Evolutionary conservation across 306 rosid genomes (phyloP).

Genomic region (Cyclanthera cordifolia): DNA sequence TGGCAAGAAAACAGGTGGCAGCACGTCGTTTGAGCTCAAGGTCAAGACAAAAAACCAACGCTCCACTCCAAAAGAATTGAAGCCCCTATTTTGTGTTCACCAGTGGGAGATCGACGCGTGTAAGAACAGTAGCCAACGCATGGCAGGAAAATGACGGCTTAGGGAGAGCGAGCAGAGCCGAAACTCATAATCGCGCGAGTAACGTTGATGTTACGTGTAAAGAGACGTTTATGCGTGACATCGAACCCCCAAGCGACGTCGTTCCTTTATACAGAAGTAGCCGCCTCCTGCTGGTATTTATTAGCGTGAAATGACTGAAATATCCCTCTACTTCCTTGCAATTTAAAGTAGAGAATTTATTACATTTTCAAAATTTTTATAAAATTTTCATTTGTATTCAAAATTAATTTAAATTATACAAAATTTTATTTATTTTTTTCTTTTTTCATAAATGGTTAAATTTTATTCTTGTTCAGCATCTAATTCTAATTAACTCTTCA

Average conservation of each 20-base stretch:
- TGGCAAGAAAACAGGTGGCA: slow-evolving; percentile 2
- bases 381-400: too few relatives aligned
- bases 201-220: background rate
- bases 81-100: background rate
- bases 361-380: too few relatives aligned
- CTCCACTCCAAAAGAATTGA: background rate
- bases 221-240: background rate
- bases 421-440: too few relatives aligned
- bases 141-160: background rate
- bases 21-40: background rate
- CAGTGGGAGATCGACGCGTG: background rate
- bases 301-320: background rate
- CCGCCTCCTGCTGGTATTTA: too few relatives aligned
- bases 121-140: background rate
- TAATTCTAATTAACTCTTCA: too few relatives aligned
- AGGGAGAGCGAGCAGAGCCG: background rate
- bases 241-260: background rate
- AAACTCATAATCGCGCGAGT: background rate
- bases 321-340: background rate
- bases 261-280: background rate
- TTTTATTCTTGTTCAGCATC: too few relatives aligned
- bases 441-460: too few relatives aligned
- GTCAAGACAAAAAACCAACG: background rate
- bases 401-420: too few relatives aligned
- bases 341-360: too few relatives aligned